Percentiles rank a stretch among this genome's conserved stretches.
Evolutionary conservation across 176 grass and related monocot species (phyloP).

Genomic region (Oryza australiensis): DNA sequence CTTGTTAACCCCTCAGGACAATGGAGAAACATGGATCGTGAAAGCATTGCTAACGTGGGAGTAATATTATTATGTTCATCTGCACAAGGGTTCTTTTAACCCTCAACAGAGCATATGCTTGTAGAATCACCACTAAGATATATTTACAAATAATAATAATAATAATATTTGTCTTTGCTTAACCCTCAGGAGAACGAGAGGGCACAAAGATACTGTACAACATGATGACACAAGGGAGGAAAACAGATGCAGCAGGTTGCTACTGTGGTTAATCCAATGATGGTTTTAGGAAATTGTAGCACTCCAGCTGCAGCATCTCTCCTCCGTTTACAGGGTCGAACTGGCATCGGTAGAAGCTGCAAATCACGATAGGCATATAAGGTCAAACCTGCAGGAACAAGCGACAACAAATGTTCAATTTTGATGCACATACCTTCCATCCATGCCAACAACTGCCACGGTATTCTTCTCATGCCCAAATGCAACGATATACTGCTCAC

Average conservation of each 20-base stretch:
- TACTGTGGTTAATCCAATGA: slow-evolving; percentile 45
- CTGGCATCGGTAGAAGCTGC: slow-evolving; percentile 95
- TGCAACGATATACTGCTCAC: slow-evolving; percentile 85
- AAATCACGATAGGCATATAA: neutral
- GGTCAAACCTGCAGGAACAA: neutral
- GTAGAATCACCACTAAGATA: slow-evolving; percentile 24
- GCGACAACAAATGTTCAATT: neutral
- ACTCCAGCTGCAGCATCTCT: slow-evolving; percentile 91
- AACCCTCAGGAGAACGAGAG: neutral
- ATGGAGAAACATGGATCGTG: neutral
- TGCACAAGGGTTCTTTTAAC: slow-evolving; percentile 17
- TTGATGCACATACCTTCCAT: slow-evolving; percentile 59
- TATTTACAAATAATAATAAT: slow-evolving; percentile 51
- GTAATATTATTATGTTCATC: slow-evolving; percentile 33
- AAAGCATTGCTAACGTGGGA: neutral
- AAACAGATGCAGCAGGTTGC: neutral
- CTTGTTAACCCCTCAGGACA: neutral
- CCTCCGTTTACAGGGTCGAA: slow-evolving; percentile 73
- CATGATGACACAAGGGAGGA: slow-evolving; percentile 1
- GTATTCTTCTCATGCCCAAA: slow-evolving; percentile 99
- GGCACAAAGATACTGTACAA: slow-evolving; percentile 46
- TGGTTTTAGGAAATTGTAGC: slow-evolving; percentile 87
- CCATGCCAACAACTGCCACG: slow-evolving; percentile 91
- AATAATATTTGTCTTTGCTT: slow-evolving; percentile 44
- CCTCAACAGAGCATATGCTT: slow-evolving; percentile 33